These are phyloP conservation scores for Pseudocercospora cruenta DNA, from an alignment of 2,329 filamentous ascomycete species.

Conservation along the genomic window DNA sequence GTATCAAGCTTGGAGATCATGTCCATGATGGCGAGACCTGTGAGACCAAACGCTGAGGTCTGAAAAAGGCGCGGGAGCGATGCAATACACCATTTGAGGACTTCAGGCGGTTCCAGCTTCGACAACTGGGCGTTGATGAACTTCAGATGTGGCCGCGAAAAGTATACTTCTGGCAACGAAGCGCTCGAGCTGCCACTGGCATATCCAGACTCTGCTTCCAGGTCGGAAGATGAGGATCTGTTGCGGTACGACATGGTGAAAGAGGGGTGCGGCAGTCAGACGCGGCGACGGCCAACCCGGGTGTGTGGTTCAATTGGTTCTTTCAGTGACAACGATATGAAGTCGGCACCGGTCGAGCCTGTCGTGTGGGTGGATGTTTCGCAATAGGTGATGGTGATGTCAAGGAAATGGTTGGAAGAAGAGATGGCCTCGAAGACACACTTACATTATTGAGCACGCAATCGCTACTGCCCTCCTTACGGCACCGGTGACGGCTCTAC, in stretches of 20 bases:
- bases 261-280: background rate
- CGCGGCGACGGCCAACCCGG: background rate
- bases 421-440: background rate
- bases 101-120: slow-evolving; percentile 83
- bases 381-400: background rate
- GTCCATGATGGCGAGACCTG: slow-evolving; percentile 58
- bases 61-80: slow-evolving; percentile 68
- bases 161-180: slow-evolving; percentile 74
- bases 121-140: slow-evolving; percentile 90
- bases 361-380: too few species aligned
- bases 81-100: slow-evolving; percentile 88
- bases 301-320: background rate
- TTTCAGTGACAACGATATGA: background rate
- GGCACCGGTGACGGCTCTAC: background rate
- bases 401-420: background rate
- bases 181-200: slow-evolving; percentile 68
- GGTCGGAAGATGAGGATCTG: slow-evolving; percentile 40
- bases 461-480: background rate
- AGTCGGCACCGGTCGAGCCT: background rate
- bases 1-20: slow-evolving; percentile 74
- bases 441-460: background rate
- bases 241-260: slow-evolving; percentile 25
- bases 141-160: slow-evolving; percentile 84
- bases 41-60: slow-evolving; percentile 56
- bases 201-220: slow-evolving; percentile 75